phyloP scores from a whole-genome alignment of 345 rosid species.

The Syzygium aqueum region DNA sequence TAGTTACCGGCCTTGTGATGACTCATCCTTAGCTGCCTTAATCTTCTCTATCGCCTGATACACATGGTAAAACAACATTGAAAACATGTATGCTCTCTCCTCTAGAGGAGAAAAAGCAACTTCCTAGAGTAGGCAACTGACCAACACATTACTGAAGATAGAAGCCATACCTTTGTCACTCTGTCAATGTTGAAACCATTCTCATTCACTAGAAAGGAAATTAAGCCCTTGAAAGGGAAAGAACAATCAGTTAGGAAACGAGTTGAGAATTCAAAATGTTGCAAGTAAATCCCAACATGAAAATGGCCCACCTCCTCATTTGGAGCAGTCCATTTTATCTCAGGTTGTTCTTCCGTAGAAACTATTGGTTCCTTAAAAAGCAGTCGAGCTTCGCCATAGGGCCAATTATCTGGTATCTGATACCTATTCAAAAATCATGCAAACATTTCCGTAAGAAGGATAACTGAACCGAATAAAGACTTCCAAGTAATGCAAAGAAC shows the following conservation, averaged over 20 bases:
- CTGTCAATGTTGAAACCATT: slow-evolving; percentile 87
- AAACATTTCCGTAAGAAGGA: background rate
- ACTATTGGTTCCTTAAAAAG: slow-evolving; percentile 76
- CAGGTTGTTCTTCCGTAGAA: slow-evolving; percentile 44
- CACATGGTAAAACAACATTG: background rate
- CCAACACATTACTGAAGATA: background rate
- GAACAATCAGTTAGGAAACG: background rate
- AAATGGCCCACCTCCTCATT: slow-evolving; percentile 61
- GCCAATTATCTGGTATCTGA: slow-evolving; percentile 78
- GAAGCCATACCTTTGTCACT: slow-evolving; percentile 49
- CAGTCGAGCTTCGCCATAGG: slow-evolving; percentile 57
- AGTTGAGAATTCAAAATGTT: background rate
- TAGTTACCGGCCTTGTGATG: slow-evolving; percentile 66
- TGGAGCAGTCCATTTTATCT: slow-evolving; percentile 71
- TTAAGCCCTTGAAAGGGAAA: slow-evolving; percentile 3
- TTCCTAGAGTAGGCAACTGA: background rate
- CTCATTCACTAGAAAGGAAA: slow-evolving; percentile 64
- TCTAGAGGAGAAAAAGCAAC: background rate
- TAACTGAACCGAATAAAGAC: background rate
- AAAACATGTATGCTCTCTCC: background rate
- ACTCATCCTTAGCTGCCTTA: slow-evolving; percentile 79
- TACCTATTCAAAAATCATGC: slow-evolving; percentile 30
- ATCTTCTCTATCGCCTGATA: slow-evolving; percentile 77
- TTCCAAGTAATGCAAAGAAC: background rate
- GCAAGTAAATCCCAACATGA: background rate